Percentiles rank a stretch among this genome's conserved stretches.
These are phyloP conservation scores for Phaffomyces thermotolerans DNA, from an alignment of 805 yeast species.

Conservation along the genomic window DNA sequence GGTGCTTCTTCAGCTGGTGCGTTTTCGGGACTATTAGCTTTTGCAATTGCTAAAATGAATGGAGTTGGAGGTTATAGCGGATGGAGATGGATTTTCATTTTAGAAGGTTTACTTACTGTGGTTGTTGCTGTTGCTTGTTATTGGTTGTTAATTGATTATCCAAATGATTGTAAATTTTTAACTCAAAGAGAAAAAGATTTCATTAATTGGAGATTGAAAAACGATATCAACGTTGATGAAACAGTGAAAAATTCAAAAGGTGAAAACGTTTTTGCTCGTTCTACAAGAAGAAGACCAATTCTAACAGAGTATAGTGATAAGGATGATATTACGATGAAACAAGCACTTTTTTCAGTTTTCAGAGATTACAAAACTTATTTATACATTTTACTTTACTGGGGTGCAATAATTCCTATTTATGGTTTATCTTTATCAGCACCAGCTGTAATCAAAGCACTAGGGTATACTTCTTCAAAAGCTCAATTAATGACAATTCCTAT, in stretches of 20 bases:
- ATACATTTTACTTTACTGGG: constrained; percentile 25
- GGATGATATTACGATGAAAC: constrained; percentile 11
- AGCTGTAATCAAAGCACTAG: constrained; percentile 32
- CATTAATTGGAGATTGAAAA: constrained; percentile 18
- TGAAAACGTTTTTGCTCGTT: constrained; percentile 2
- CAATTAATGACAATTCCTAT: constrained; percentile 39
- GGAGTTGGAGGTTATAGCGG: constrained; percentile 31
- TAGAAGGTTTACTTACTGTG: constrained; percentile 20
- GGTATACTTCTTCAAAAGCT: constrained; percentile 32
- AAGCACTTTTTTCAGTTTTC: constrained; percentile 18
- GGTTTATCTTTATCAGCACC: constrained; percentile 35
- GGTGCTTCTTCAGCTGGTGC: constrained; percentile 40
- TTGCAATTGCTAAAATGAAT: constrained; percentile 28
- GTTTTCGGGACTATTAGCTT: constrained; percentile 36
- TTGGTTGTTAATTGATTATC: constrained; percentile 35
- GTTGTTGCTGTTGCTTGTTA: constrained; percentile 32
- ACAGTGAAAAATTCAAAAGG: not conserved
- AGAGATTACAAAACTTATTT: constrained; percentile 27
- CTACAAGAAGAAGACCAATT: constrained; percentile 7
- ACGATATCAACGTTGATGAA: constrained; percentile 8
- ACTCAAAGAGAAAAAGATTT: constrained; percentile 27
- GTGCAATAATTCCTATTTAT: constrained; percentile 28
- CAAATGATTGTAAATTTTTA: constrained; percentile 37
- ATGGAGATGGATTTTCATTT: constrained; percentile 39
- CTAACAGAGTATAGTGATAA: constrained; percentile 9